Conservation (phyloP, 768 basidiomycete genomes). For the Russula dissimulans region DNA sequence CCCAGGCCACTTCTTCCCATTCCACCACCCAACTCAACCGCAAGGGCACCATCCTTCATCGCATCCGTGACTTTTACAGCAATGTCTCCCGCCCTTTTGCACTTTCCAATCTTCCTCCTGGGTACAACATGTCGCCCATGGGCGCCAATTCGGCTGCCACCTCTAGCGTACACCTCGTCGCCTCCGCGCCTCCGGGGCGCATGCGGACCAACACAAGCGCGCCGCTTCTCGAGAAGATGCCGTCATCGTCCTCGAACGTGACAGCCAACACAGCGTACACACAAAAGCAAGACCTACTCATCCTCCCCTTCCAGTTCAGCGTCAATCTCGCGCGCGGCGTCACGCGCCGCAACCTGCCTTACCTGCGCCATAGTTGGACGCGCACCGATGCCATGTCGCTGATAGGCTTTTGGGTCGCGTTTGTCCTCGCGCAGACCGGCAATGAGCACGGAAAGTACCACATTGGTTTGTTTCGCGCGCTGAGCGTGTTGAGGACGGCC, state of each 20-base stretch:
- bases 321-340: slow-evolving; percentile 46
- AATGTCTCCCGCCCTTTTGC: slow-evolving; percentile 49
- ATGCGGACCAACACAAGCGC: slow-evolving; percentile 1
- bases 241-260: not conserved
- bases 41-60: slow-evolving; percentile 38
- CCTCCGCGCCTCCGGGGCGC: not conserved
- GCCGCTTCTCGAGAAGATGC: slow-evolving; percentile 3
- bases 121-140: not conserved
- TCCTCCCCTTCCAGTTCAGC: slow-evolving; percentile 53
- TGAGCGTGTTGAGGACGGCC: slow-evolving; percentile 77
- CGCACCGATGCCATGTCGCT: slow-evolving; percentile 85
- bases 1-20: slow-evolving; percentile 17
- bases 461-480: slow-evolving; percentile 79
- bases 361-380: slow-evolving; percentile 88
- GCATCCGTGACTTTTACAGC: slow-evolving; percentile 35
- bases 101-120: slow-evolving; percentile 26
- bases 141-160: slow-evolving; percentile 8
- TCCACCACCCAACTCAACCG: slow-evolving; percentile 34
- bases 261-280: not conserved
- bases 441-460: slow-evolving; percentile 60
- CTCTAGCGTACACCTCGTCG: slow-evolving; percentile 13
- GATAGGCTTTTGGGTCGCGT: slow-evolving; percentile 78
- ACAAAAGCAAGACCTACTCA: slow-evolving; percentile 19
- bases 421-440: slow-evolving; percentile 58
- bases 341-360: slow-evolving; percentile 66